Percentiles rank a stretch among this genome's conserved stretches.
Evolutionary conservation across 306 rosid genomes (phyloP).

Genomic region (Quercus robur): DNA sequence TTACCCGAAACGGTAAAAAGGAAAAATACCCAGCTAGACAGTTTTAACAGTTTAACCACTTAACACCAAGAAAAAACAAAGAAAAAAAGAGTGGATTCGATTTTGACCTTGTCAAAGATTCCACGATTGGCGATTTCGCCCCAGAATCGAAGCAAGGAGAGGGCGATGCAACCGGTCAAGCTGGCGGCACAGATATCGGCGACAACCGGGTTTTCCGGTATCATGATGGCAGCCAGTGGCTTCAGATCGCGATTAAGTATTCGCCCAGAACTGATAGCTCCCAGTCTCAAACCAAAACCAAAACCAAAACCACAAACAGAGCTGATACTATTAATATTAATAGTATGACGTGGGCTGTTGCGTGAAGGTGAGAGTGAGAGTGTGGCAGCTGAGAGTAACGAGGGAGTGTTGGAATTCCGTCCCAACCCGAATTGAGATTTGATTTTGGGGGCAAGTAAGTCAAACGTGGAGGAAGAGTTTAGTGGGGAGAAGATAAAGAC

Average conservation of each 20-base stretch:
- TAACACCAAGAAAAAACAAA: neutral
- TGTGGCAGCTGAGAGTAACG: neutral
- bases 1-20: neutral
- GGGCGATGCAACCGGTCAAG: constrained; percentile 48
- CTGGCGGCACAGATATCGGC: constrained; percentile 66
- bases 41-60: neutral
- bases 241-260: constrained; percentile 19
- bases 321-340: neutral
- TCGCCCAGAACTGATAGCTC: neutral
- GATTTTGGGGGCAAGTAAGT: neutral
- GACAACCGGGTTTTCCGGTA: constrained; percentile 42
- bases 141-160: constrained; percentile 56
- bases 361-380: too few relatives aligned
- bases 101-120: constrained; percentile 67
- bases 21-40: neutral
- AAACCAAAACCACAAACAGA: neutral
- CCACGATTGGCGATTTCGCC: constrained; percentile 63
- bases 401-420: neutral
- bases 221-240: constrained; percentile 50
- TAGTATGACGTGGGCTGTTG: neutral
- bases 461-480: neutral
- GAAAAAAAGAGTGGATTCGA: neutral
- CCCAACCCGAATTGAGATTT: neutral
- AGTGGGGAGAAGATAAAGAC: neutral
- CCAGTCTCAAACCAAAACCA: neutral